Evolutionary conservation across 1,284 basidiomycete species (phyloP), one percentile per base, ranked within the genome.

Genomic region (Cryptococcus sp.): DNA sequence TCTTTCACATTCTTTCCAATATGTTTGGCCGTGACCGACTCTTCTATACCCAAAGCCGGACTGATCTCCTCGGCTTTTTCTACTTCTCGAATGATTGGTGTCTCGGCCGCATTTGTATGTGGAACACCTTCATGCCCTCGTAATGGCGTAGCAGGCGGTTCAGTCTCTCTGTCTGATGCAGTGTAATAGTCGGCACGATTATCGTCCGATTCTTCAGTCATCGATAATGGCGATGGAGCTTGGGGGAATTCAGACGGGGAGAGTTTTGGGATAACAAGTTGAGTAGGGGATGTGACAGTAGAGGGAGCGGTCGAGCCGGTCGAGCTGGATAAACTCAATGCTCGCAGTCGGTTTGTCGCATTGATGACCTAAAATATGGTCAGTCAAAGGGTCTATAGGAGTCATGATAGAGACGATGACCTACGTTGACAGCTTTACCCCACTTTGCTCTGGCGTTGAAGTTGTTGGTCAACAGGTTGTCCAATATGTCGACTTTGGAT

Each of bases 391-490:
- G 23, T 30, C 23, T 14, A 23, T 14, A 6, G 13, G 33, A 7
- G 6, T 30, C 42, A 46, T 14, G 4, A 35, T 10, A 5, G n/a
- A 13, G 35, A 23, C 2, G 34, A 10, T 15, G 3, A 58, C 67
- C 52, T 53, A 71, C 65, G 31, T 59, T 56, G 46, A 73, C 48
- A 1, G 70, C 67, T 49, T 61, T 56, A 23, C 57, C 55, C 68
- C 70, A 74, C 52, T 70, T 68, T 53, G 63, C 63, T 47, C 57
- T 60, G 1, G 72, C 58, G 50, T 70, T 66, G 56, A 74, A 70
- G 79, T 91, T 84, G 35, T 88, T 85, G 34, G 87, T 85, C 49
- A 93, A 78, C 4, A 47, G 15, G 31, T 86, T 88, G 6, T 68
- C 65, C 30, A 77, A 79, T 35, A 94, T 80, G 66, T 94, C 90